These are phyloP conservation scores for Aspergillus sp. DNA, from an alignment of 2,329 filamentous ascomycete genomes.

Conservation along the genomic window DNA sequence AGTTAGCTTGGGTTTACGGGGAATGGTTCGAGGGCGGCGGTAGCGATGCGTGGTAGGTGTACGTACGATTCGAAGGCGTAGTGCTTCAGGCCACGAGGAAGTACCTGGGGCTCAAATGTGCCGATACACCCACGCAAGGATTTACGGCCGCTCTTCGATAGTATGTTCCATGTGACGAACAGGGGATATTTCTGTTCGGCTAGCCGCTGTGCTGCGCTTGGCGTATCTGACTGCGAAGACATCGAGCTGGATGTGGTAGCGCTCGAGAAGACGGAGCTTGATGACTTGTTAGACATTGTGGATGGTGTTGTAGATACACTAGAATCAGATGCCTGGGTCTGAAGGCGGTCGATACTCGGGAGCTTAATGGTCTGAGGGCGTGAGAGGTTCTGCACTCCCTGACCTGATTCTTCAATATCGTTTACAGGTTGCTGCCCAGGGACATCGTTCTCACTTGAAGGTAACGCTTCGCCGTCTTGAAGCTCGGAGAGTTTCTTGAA, in stretches of 20 bases:
- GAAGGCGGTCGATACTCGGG: constrained; percentile 35
- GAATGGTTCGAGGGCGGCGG: not conserved
- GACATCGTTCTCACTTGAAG: constrained; percentile 13
- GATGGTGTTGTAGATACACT: constrained; percentile 42
- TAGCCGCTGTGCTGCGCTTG: constrained; percentile 27
- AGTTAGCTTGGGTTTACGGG: not conserved
- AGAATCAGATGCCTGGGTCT: constrained; percentile 38
- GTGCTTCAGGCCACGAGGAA: constrained; percentile 69
- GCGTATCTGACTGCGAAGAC: constrained; percentile 31
- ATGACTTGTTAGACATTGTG: constrained; percentile 50
- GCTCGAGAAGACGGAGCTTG: constrained; percentile 43
- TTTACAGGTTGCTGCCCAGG: constrained; percentile 17
- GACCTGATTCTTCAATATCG: constrained; percentile 19
- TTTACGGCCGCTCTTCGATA: constrained; percentile 61
- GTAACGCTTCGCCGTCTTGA: constrained; percentile 21
- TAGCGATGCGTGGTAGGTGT: not conserved
- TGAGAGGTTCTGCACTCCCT: not conserved
- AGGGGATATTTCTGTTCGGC: constrained; percentile 63
- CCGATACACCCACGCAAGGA: constrained; percentile 91
- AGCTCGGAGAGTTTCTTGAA: constrained; percentile 39
- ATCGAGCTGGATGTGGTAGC: constrained; percentile 46
- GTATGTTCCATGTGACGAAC: constrained; percentile 92
- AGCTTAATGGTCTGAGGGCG: constrained; percentile 28
- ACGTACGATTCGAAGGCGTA: constrained; percentile 79
- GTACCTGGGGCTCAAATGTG: constrained; percentile 78